Evolutionary conservation across 2,329 filamentous ascomycete species (phyloP), one percentile per base, ranked within the genome.

Genomic region (Xylariaceae sp.): DNA sequence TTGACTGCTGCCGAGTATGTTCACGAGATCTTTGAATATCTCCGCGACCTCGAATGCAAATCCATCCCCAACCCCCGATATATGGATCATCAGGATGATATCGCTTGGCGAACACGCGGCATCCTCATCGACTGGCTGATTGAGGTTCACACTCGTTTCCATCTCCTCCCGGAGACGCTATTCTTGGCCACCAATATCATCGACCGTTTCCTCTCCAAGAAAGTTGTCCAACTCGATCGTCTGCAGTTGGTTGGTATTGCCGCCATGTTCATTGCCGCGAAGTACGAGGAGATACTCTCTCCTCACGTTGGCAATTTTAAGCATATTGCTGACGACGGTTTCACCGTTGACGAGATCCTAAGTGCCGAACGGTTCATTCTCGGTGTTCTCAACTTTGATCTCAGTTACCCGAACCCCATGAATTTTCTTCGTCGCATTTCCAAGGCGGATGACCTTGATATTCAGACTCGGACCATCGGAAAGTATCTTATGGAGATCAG

Each of bases 371-470:
- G 94, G 63, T 96, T 95, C 71, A 86, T 99, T 62, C 85, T 99
- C 50, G 83, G 84, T 62, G 91, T 91, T 4, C 82, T 99, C 58
- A 87, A 96, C 76, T 99, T 96, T 72, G 92, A 99, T 70, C 84
- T 99, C 61, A 96, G 91, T 77, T 99, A 96, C 70, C 94, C 94
- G 54, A 99, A 99, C 74, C 94, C 94, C 27, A 99, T 99, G 94
- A 99, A 99, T 81, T 99, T 99, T 77, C 84, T 99, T 58, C 89
- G 94, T 62, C 89, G 95, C 64, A 96, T 99, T 73, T 97, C 92
- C 59, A 99, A 99, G 80, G 95, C 94, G 68, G 95, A 99, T 76
- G 94, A 95, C 78, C 99, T 99, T 75, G 92, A 99, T 73, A 96
- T 97, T 67, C 90, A 96, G 72, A 96, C 91, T 58, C 89, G 94